phyloP scores from a whole-genome alignment of 768 basidiomycete genomes.

The Leucocoprinus leucothites region DNA sequence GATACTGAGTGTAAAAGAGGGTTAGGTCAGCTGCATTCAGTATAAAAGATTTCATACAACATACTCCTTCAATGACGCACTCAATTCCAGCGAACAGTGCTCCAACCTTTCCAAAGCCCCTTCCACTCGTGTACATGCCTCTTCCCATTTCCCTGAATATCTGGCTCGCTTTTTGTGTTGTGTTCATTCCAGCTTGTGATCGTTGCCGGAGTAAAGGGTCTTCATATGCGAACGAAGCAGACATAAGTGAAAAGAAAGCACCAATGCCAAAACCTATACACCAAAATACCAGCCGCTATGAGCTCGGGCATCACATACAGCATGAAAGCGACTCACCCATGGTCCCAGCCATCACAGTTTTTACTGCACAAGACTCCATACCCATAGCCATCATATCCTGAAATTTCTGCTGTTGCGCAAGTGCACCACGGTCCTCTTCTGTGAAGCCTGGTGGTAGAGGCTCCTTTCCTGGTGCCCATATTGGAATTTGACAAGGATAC shows the following conservation, averaged over 20 bases:
- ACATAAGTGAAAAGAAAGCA: conserved; percentile 96
- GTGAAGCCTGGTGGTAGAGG: conserved; percentile 82
- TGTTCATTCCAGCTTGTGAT: conserved; percentile 51
- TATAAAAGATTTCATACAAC: conserved; percentile 28
- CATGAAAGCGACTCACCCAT: conserved; percentile 57
- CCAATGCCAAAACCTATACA: conserved; percentile 82
- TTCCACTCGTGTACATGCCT: conserved; percentile 87
- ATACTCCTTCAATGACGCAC: conserved; percentile 90
- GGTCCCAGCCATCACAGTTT: conserved; percentile 77
- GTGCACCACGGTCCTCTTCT: conserved; percentile 70
- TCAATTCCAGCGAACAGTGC: conserved; percentile 93
- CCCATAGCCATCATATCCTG: conserved; percentile 65
- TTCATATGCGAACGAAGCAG: conserved; percentile 91
- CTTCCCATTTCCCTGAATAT: conserved; percentile 94
- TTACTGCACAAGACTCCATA: conserved; percentile 85
- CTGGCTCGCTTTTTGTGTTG: conserved; percentile 75
- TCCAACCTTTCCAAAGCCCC: conserved; percentile 92
- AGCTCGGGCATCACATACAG: conserved; percentile 6
- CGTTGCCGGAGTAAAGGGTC: conserved; percentile 79
- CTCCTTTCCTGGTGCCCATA: conserved; percentile 84
- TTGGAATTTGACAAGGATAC: conserved; percentile 57
- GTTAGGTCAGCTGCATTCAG: background rate
- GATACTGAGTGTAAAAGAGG: conserved; percentile 58
- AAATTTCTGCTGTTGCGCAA: conserved; percentile 73
- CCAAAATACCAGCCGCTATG: background rate